These are phyloP conservation scores for Pleurotus tuoliensis DNA, from an alignment of 768 basidiomycete genomes.

Conservation along the genomic window DNA sequence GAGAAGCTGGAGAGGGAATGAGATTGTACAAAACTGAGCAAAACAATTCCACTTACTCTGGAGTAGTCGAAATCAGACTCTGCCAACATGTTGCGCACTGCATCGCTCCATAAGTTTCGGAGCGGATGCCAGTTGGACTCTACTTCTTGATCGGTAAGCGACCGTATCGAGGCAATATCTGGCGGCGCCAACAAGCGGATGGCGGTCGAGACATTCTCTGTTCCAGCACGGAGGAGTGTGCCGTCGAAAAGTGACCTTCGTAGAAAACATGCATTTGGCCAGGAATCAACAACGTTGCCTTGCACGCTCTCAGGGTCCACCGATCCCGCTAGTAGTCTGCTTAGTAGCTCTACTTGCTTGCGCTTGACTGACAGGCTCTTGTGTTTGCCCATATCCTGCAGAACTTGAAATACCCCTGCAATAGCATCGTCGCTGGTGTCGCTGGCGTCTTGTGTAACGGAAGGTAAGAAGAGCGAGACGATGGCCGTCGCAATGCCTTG, in stretches of 20 bases:
- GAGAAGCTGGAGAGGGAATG: slow-evolving; percentile 11
- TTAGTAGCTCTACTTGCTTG: slow-evolving; percentile 32
- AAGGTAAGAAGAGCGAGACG: slow-evolving; percentile 32
- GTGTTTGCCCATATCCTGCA: slow-evolving; percentile 33
- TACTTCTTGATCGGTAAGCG: slow-evolving; percentile 36
- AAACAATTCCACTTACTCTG: background rate
- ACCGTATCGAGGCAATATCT: slow-evolving; percentile 21
- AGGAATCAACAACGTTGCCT: background rate
- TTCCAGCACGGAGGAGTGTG: slow-evolving; percentile 25
- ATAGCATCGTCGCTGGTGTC: slow-evolving; percentile 18
- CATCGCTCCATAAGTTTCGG: slow-evolving; percentile 31
- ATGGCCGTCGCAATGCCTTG: slow-evolving; percentile 41
- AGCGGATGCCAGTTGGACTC: slow-evolving; percentile 33
- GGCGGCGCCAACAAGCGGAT: slow-evolving; percentile 24
- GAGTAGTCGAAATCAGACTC: slow-evolving; percentile 20
- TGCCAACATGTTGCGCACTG: slow-evolving; percentile 13
- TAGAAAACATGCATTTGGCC: slow-evolving; percentile 8
- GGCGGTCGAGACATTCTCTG: slow-evolving; percentile 19
- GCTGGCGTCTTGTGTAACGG: slow-evolving; percentile 6
- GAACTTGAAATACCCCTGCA: slow-evolving; percentile 30
- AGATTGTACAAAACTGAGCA: too few relatives aligned
- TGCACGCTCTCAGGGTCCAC: slow-evolving; percentile 20
- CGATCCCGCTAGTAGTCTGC: slow-evolving; percentile 23
- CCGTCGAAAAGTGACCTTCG: slow-evolving; percentile 41
- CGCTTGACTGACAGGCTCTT: slow-evolving; percentile 19